phyloP scores from a whole-genome alignment of 1,284 basidiomycete species.

The Marasmius fiardii region DNA sequence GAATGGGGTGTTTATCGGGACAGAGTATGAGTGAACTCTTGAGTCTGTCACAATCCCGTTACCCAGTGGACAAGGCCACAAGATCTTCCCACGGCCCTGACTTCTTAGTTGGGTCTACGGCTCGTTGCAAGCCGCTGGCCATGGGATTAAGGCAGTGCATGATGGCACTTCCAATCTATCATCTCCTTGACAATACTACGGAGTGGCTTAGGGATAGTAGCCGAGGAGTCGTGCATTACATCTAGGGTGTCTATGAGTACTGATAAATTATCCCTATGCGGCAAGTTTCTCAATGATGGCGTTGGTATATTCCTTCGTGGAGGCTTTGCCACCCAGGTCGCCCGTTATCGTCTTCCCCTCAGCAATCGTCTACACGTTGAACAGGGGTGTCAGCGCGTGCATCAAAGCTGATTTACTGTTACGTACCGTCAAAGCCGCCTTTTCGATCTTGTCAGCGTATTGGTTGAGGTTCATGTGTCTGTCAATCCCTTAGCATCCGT shows the following conservation, averaged over 20 bases:
- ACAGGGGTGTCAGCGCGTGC: conserved; percentile 18
- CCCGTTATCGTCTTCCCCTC: conserved; percentile 93
- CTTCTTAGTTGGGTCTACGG: no score
- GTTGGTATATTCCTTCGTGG: conserved; percentile 84
- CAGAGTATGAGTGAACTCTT: conserved; percentile 39
- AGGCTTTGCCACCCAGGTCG: conserved; percentile 89
- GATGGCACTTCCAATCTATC: not conserved
- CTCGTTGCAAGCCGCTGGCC: not conserved
- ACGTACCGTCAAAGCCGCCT: conserved; percentile 80
- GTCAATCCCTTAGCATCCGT: conserved; percentile 6
- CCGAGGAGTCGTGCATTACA: not conserved
- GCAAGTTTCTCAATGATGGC: conserved; percentile 81
- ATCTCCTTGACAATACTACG: not conserved
- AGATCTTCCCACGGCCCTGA: conserved; percentile 15
- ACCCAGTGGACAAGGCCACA: conserved; percentile 17
- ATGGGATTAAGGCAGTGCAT: not conserved
- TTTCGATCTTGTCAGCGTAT: conserved; percentile 89
- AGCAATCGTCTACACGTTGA: conserved; percentile 75
- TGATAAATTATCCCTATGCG: not conserved
- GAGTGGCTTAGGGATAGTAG: no score
- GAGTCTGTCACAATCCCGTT: conserved; percentile 25
- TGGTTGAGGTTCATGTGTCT: conserved; percentile 94
- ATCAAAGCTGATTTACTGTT: conserved; percentile 14
- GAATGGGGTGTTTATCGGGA: conserved; percentile 36
- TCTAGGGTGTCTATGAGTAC: not conserved